A percentile compares a stretch with the other conserved stretches of the same genome.
phyloP scores from a whole-genome alignment of 139 green algal species.

The Gonium pectorale region DNA sequence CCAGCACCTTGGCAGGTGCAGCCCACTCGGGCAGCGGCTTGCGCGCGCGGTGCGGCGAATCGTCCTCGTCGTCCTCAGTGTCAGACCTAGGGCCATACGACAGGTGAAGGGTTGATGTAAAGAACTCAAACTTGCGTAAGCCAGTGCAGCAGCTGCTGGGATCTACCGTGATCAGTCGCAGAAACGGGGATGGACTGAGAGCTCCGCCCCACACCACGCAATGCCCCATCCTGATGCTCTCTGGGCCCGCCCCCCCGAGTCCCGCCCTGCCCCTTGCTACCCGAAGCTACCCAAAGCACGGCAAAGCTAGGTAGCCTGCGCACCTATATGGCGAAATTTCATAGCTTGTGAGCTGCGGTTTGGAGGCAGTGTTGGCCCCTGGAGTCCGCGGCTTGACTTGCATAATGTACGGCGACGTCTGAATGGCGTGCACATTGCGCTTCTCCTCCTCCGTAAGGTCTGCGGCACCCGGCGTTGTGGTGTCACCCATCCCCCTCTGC shows the following conservation, averaged over 20 bases:
- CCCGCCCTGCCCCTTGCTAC: no score
- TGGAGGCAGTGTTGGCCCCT: not conserved
- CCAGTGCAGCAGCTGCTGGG: no score
- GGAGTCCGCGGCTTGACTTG: conserved; percentile 59
- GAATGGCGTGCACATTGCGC: conserved; percentile 58
- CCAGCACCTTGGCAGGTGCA: conserved; percentile 47
- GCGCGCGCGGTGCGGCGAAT: conserved; percentile 23
- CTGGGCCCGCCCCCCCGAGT: no score
- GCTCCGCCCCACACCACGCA: not conserved
- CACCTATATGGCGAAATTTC: conserved; percentile 89
- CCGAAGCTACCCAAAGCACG: not conserved
- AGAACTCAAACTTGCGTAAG: no score
- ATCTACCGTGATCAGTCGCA: not conserved
- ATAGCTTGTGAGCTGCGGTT: conserved; percentile 58
- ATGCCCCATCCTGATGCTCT: no score
- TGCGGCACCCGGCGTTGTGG: not conserved
- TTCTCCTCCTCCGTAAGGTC: conserved; percentile 53
- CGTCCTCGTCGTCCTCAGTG: conserved; percentile 58
- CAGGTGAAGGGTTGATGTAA: no score
- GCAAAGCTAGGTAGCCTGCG: no score
- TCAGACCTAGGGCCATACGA: no score
- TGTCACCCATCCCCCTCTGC: not conserved
- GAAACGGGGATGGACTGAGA: not conserved
- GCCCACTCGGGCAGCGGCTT: conserved; percentile 87
- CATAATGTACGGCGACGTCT: conserved; percentile 65